A percentile compares a stretch with the other conserved stretches of the same genome.
These are phyloP conservation scores for Aspergillus panamensis DNA, from an alignment of 495 filamentous ascomycete genomes.

Conservation along the genomic window DNA sequence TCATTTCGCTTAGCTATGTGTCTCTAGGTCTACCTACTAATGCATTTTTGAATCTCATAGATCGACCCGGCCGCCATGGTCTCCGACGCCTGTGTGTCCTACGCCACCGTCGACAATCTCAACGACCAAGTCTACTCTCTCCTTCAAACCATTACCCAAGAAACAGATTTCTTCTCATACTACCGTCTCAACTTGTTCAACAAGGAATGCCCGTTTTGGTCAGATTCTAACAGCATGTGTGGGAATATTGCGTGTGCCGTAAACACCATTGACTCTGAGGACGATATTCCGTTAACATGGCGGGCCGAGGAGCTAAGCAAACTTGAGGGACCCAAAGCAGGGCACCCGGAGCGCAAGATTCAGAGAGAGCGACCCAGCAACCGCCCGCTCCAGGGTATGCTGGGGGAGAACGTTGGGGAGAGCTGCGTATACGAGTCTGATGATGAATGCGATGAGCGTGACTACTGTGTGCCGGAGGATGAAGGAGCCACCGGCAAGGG, in stretches of 20 bases:
- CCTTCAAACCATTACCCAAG: slow-evolving; percentile 74
- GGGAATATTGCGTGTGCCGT: slow-evolving; percentile 97
- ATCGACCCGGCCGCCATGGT: slow-evolving; percentile 61
- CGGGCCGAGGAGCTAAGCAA: slow-evolving; percentile 88
- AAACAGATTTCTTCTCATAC: slow-evolving; percentile 96
- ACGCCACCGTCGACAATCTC: slow-evolving; percentile 78
- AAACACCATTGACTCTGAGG: slow-evolving; percentile 92
- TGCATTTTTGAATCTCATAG: slow-evolving; percentile 33
- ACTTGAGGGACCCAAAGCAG: slow-evolving; percentile 84
- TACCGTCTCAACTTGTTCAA: slow-evolving; percentile 96
- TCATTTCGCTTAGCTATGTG: background rate
- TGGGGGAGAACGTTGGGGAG: slow-evolving; percentile 86
- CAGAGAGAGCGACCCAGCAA: slow-evolving; percentile 64
- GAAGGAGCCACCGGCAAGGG: slow-evolving; percentile 82
- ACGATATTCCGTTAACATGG: slow-evolving; percentile 90
- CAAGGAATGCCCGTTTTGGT: slow-evolving; percentile 94
- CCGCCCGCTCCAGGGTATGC: slow-evolving; percentile 71
- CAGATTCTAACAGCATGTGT: slow-evolving; percentile 88
- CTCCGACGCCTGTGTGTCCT: slow-evolving; percentile 91
- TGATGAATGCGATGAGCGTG: slow-evolving; percentile 94
- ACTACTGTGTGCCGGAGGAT: slow-evolving; percentile 96
- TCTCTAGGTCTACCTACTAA: background rate
- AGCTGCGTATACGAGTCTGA: slow-evolving; percentile 97
- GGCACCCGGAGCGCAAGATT: slow-evolving; percentile 72
- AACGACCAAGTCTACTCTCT: slow-evolving; percentile 76